Evolutionary conservation across 2,329 filamentous ascomycete genomes (phyloP), one percentile per base, ranked within the genome.

Genomic region (Beauveria sp.): DNA sequence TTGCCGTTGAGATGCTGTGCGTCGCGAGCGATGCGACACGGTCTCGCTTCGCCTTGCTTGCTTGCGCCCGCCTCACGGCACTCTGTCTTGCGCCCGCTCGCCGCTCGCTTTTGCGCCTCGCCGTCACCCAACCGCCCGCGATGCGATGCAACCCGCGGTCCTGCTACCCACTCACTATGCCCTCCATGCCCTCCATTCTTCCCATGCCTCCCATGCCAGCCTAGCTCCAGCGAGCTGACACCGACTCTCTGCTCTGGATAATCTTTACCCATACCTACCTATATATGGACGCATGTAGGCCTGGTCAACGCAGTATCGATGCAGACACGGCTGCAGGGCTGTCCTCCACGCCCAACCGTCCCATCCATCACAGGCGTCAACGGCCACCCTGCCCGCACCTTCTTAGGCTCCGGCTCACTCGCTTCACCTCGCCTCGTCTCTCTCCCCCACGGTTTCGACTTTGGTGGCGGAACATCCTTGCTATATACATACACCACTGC

Each of bases 361-460:
- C 55, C 55, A 34, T 58, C 43, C 55, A 58, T 49, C 54, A 58
- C 55, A 58, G 50, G 69, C 4, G 43, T 57, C 54, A 34, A 62
- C 63, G 64, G 65, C 43, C 70, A 68, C 46, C 67, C 66, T 26
- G 61, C 58, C 22, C 61, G 67, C 38, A 69, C 70, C 22, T 63
- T 38, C 28, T 45, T 26, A 28, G 40, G 43, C 55, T 34, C 43
- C 45, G 55, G 55, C 55, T 50, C 42, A 45, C 28, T 42, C 38
- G 38, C 42, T 26, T 47, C 40, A 26, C 42, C 45, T 50, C 46
- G 45, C 45, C 43, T 58, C 45, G 46, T 28, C 55, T 57, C 45
- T 45, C 57, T 28, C 22, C 58, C 51, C 50, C 50, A 51, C 58
- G 58, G 51, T 52, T 45, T 61, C 51, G 45, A 49, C 51, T 52